These are phyloP conservation scores for Populus nigra DNA, from an alignment of 345 rosid species.

Conservation along the genomic window DNA sequence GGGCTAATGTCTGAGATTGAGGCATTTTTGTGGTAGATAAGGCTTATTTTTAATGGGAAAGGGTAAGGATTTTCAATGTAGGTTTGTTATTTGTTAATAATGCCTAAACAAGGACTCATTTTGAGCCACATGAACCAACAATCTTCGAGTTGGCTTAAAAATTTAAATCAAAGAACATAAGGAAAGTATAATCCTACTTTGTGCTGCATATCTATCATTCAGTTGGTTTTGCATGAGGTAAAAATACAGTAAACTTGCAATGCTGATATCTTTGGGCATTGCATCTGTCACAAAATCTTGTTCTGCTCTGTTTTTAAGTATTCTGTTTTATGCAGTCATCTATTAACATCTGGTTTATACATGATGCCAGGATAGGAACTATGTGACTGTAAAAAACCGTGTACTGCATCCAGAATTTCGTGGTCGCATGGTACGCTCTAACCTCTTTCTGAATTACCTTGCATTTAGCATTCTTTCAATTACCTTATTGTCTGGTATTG, in stretches of 20 bases:
- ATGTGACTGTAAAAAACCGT: constrained; percentile 64
- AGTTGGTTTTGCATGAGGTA: not conserved
- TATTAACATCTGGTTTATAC: constrained; percentile 11
- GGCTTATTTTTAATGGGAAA: not conserved
- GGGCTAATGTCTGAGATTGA: not conserved
- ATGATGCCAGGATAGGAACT: constrained; percentile 75
- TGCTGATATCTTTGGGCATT: not conserved
- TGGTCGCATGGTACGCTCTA: constrained; percentile 82
- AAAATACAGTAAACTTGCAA: not conserved
- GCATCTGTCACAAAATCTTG: constrained; percentile 1
- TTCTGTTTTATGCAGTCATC: constrained; percentile 5
- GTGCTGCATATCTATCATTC: not conserved
- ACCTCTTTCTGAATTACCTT: not conserved
- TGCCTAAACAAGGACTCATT: not conserved
- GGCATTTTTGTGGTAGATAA: not conserved
- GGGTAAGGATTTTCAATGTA: not conserved
- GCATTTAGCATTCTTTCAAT: not conserved
- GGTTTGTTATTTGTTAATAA: not conserved
- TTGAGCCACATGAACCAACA: not conserved
- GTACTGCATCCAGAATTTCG: constrained; percentile 86
- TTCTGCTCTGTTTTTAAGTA: not conserved
- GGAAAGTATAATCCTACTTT: not conserved
- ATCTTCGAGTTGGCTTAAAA: not conserved
- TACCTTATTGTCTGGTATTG: not conserved
- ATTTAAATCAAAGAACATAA: not conserved